Base-by-base conservation (phyloP, 176 grass and related monocot genomes). In the Sorghum bicolor region DNA sequence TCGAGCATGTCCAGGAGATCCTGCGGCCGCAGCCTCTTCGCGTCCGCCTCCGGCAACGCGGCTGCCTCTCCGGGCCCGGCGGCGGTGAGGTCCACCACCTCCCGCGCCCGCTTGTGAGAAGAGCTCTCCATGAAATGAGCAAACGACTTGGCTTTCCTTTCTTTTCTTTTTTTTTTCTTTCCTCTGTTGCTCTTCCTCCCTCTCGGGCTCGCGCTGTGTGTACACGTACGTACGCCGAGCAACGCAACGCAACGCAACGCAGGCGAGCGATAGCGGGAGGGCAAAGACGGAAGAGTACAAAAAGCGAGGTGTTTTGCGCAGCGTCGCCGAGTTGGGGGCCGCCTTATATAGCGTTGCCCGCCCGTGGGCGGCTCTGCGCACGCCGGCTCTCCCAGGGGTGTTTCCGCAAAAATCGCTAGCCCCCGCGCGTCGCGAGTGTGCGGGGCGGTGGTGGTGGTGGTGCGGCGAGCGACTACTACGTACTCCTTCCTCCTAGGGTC, bases 1-100 rank as follows among this genome's bases (percentile, higher is more conserved):
- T 97, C 94, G 19, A 97, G 91, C 74, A 97, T 38, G 44, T 94
- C 82, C 0, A 97, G 74, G 5, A 97, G 70, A 75, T 93, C 89
- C 73, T 94, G 91, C 0, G 91, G 79, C 62, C 79, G 62, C 8
- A 92, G 50, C 85, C 87, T 61, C 84, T 90, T 90, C 29, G 67
- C 58, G 0, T 58, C 37, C 0, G 47, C 48, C 24, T 84, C 91
- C 4, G 45, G 34, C 39, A 33, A 30, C 3, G 17, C 71, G 0
- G 0, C 64, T 0, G 0, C 50, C 13, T 67, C 80, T 39, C 7
- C 78, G 28, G 24, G 3, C 4, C 10, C 58, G 2, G n/a, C 0
- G 11, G 9, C 69, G 64, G 71, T 19, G 37, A 71, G 37, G 38
- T 64, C 71, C 3, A 50, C 80, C 4, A 24, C 85, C 4, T 91